These are phyloP conservation scores for Melastoma malabathricum DNA, from an alignment of 345 rosid species.

Conservation along the genomic window DNA sequence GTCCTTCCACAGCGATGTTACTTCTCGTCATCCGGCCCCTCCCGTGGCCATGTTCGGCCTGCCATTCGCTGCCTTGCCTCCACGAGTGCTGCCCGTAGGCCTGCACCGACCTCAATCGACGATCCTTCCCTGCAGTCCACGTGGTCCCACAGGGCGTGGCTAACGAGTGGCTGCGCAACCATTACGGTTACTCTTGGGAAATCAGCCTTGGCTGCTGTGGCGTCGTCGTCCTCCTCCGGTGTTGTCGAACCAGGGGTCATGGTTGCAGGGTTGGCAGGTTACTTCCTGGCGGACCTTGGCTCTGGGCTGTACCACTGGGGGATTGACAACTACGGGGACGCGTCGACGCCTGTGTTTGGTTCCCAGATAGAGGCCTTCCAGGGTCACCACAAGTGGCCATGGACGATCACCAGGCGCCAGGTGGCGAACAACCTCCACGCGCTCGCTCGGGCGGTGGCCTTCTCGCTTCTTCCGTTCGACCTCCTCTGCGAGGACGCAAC, in stretches of 20 bases:
- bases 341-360: conserved; percentile 56
- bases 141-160: conserved; percentile 65
- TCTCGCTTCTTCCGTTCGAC: conserved; percentile 50
- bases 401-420: conserved; percentile 73
- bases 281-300: conserved; percentile 65
- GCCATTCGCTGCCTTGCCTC: no score
- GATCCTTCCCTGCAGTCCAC: conserved; percentile 59
- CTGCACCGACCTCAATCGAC: conserved; percentile 2
- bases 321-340: conserved; percentile 75
- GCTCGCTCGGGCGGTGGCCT: conserved; percentile 41
- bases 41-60: no score
- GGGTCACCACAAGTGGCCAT: conserved; percentile 90
- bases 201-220: conserved; percentile 18
- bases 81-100: no score
- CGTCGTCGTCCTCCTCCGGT: no score
- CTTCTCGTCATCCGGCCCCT: no score
- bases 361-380: conserved; percentile 76
- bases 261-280: conserved; percentile 49
- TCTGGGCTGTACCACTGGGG: conserved; percentile 96
- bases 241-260: no score
- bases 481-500: conserved; percentile 32
- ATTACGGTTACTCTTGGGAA: conserved; percentile 45
- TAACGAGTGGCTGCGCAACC: conserved; percentile 56
- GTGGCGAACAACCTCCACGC: conserved; percentile 83
- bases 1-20: no score